These are phyloP conservation scores for Oryza punctata DNA, from an alignment of 176 grass and related monocot genomes.

Conservation along the genomic window DNA sequence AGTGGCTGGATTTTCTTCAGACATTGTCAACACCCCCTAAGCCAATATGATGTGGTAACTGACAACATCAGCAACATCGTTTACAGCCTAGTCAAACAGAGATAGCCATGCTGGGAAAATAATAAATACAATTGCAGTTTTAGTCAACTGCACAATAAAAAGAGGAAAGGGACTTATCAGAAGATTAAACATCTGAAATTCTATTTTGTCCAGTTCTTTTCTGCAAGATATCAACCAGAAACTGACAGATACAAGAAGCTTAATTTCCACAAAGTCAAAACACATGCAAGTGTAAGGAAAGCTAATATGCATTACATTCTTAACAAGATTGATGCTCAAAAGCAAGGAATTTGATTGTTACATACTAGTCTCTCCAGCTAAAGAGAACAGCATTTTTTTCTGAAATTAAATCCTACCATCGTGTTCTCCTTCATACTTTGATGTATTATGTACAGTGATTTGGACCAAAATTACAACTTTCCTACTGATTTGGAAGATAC, in stretches of 20 bases:
- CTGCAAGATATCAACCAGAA: conserved; percentile 16
- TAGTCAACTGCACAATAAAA: not conserved
- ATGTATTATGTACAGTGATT: conserved; percentile 49
- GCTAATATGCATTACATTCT: not conserved
- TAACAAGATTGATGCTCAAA: conserved; percentile 19
- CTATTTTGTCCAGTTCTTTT: conserved; percentile 10
- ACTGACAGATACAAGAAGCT: conserved; percentile 7
- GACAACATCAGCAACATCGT: not conserved
- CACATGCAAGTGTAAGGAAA: conserved; percentile 6
- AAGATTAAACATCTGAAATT: not conserved
- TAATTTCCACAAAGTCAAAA: not conserved
- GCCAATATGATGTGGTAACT: not conserved
- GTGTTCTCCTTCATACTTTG: not conserved
- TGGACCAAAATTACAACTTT: conserved; percentile 40
- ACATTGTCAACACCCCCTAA: not conserved
- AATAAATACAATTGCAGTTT: not conserved
- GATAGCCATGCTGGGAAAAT: not conserved
- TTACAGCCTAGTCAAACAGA: conserved; percentile 27
- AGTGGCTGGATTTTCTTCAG: not conserved
- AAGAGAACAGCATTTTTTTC: conserved; percentile 13
- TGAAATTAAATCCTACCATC: conserved; percentile 2
- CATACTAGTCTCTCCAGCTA: not conserved
- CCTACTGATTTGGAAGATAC: conserved; percentile 30
- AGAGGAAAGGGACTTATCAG: not conserved
- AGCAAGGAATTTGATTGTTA: conserved; percentile 11